These are phyloP conservation scores for Gonapodya sp. DNA, from an alignment of 192 early-diverging fungal species.

Conservation along the genomic window DNA sequence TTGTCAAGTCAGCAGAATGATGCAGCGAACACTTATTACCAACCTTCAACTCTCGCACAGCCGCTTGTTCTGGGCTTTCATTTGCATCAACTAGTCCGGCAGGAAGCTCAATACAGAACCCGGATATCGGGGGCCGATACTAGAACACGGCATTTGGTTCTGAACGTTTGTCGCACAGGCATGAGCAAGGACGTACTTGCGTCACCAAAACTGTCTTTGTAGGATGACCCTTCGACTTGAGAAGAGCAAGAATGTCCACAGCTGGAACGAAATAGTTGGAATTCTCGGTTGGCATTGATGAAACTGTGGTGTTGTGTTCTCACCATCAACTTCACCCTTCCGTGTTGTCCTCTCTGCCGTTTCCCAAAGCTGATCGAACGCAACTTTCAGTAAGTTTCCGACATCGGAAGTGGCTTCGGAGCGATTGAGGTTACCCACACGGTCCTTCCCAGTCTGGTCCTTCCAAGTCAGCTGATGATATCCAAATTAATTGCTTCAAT, in stretches of 20 bases:
- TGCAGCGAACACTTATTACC: no score
- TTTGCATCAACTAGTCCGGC: neutral
- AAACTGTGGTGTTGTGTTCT: neutral
- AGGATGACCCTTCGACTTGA: neutral
- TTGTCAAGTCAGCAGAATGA: no score
- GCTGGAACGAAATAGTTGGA: neutral
- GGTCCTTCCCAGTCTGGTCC: neutral
- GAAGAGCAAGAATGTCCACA: neutral
- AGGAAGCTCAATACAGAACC: neutral
- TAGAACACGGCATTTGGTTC: no score
- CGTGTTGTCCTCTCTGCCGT: constrained; percentile 9
- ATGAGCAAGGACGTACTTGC: neutral
- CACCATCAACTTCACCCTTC: neutral
- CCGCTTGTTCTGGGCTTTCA: neutral
- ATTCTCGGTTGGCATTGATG: neutral
- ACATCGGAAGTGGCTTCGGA: neutral
- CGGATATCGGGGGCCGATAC: neutral
- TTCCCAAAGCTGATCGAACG: neutral
- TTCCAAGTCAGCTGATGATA: neutral
- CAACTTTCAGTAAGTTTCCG: no score
- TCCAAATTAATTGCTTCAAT: no score
- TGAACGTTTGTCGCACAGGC: no score
- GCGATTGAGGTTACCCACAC: neutral
- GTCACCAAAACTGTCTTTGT: neutral
- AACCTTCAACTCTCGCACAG: constrained; percentile 1